A percentile compares a stretch with the other conserved stretches of the same genome.
phyloP scores from a whole-genome alignment of 2,329 filamentous ascomycete genomes.

The Lecanicillium sp. region DNA sequence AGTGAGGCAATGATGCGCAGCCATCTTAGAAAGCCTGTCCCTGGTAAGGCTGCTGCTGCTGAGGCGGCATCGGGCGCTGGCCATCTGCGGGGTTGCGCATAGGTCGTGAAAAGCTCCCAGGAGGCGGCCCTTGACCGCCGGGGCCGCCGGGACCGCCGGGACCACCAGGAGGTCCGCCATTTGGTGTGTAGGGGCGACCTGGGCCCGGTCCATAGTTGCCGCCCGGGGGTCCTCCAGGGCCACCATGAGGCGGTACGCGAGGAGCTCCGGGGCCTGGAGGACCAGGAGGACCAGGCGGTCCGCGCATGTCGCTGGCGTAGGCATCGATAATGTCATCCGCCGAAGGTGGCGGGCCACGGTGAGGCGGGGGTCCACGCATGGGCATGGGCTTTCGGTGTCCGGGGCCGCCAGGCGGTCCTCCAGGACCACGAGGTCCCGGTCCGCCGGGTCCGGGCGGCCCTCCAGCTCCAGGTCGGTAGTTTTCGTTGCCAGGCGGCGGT shows the following conservation, averaged over 20 bases:
- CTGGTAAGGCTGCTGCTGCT: constrained; percentile 25
- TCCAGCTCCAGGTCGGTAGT: constrained; percentile 18
- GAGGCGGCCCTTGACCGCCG: constrained; percentile 16
- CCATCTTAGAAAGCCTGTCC: constrained; percentile 29
- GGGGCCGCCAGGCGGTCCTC: not conserved
- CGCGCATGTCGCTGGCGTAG: constrained; percentile 18
- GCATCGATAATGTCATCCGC: constrained; percentile 15
- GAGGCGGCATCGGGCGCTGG: constrained; percentile 10
- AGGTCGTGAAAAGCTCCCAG: constrained; percentile 28
- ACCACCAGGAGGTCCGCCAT: constrained; percentile 1
- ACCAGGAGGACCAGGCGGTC: constrained; percentile 20
- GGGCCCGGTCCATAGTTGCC: constrained; percentile 72
- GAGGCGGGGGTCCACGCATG: constrained; percentile 11
- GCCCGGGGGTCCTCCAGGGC: constrained; percentile 39
- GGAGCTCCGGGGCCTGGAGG: constrained; percentile 6
- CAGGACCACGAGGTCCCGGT: constrained; percentile 18
- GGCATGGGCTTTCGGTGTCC: constrained; percentile 13
- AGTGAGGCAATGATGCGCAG: not conserved
- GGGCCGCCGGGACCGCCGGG: not conserved
- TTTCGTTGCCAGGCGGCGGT: constrained; percentile 15
- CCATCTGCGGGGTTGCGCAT: constrained; percentile 20
- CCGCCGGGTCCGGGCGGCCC: constrained; percentile 22
- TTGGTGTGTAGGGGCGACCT: constrained; percentile 12
- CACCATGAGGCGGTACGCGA: constrained; percentile 20
- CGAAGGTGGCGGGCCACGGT: constrained; percentile 11